Percentiles rank a stretch among this genome's conserved stretches.
Conservation (phyloP, 2,329 filamentous ascomycete genomes). For the Aspergillus tubingensis region DNA sequence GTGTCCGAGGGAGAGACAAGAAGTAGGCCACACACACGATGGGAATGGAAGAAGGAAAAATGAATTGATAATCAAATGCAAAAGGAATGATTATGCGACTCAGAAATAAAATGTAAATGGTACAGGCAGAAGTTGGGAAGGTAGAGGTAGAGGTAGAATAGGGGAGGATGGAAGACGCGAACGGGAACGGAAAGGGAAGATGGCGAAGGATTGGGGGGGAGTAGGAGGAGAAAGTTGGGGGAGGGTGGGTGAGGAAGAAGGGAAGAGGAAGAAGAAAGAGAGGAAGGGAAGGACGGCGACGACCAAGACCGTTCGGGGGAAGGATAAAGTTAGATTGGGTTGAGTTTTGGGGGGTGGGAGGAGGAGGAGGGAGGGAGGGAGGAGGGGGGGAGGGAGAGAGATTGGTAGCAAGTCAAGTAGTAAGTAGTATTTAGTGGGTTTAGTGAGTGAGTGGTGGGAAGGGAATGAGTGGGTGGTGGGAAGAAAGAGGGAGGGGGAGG, state of each 20-base stretch:
- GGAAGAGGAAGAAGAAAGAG: constrained; percentile 7
- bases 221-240: constrained; percentile 23
- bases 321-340: constrained; percentile 19
- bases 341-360: constrained; percentile 15
- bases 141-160: constrained; percentile 14
- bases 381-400: constrained; percentile 13
- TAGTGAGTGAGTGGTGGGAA: neutral
- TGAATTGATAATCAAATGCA: constrained; percentile 9
- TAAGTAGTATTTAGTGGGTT: neutral
- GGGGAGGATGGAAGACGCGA: constrained; percentile 19
- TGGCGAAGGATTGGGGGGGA: constrained; percentile 16
- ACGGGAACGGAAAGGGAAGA: constrained; percentile 25
- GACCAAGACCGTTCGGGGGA: constrained; percentile 14
- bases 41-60: neutral
- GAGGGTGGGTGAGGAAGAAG: constrained; percentile 16
- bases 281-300: constrained; percentile 9
- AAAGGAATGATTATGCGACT: constrained; percentile 16
- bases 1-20: constrained; percentile 20
- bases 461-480: constrained; percentile 3
- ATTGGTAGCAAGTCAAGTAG: constrained; percentile 1
- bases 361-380: constrained; percentile 17
- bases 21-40: constrained; percentile 15
- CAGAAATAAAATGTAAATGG: constrained; percentile 10
- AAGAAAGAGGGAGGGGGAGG: constrained; percentile 5
- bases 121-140: constrained; percentile 17